Base-by-base conservation (phyloP, 805 yeast genomes). In the Lipomyces orientalis region DNA sequence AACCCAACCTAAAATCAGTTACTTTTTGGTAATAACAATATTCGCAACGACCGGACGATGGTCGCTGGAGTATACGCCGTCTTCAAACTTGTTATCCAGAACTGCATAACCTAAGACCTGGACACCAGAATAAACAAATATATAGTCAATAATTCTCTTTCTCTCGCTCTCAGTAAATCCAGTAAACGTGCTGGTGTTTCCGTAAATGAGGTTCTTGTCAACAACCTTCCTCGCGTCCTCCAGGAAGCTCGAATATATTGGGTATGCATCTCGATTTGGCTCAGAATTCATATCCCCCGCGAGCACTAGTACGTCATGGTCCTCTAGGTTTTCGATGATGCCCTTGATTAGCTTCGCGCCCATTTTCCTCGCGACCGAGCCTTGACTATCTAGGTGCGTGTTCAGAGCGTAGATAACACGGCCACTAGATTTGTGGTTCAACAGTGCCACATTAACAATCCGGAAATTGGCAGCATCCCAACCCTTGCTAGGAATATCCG, bases 281-380 rank as follows among this genome's bases (percentile, higher is more conserved):
- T 80, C 78, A 49, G 87, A 82, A 73, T 87, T 87, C 77, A 87
- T 84, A 73, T 86, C 89, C 2, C 90, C 90, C 16, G 81, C 77
- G n/a, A 87, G 76, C 60, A 85, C 77, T 1, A 82, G 80, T 1
- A 83, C 31, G 33, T 65, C 66, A 51, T 65, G 81, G 25, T 77
- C 79, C 79, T 68, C 81, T 31, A 77, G 76, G 10, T 77, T 78
- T 9, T 73, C 74, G 37, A 74, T 70, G 49, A 66, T 65, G 16
- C 62, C 31, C 14, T 80, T 78, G 56, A 83, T 81, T 66, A 85
- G 68, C 55, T 82, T 80, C 5, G 85, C 83, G 5, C 85, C 81
- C 61, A 83, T 81, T 33, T 74, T 70, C 66, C 88, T 76, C n/a
- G 87, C 84, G 1, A 71, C 77, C 29, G 76, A 79, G 9, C 87